Evolutionary conservation across 352 stramenopile genomes (phyloP), one percentile per base, ranked within the genome.

Genomic region (Salisapilia sapeloensis): DNA sequence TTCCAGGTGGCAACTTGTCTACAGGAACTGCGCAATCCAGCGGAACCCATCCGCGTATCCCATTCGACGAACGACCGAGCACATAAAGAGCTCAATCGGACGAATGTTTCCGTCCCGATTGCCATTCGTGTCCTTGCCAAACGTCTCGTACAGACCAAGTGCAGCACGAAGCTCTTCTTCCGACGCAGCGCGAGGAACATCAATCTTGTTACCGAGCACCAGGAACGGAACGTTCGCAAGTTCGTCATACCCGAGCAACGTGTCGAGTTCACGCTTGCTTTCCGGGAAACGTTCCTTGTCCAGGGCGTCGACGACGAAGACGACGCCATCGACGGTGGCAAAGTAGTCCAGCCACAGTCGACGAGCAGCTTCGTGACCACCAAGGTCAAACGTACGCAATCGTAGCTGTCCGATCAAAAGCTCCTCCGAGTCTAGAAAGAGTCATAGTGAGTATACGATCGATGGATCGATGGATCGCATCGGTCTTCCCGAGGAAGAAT

Each of bases 201-300:
- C 96, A 57, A 99, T 99, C 74, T 99, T 99, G 75, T 99, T 99
- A 50, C 96, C 96, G 8, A 99, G 77, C 45, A 99, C 90, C 5
- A 99, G 72, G 63, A 99, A 99, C 27, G 96, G 96, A 40, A 99
- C 93, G 56, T 97, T 96, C 24, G 81, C 72, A 37, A 99, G 70
- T 57, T 98, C 92, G 38, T 99, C 94, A 53, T 92, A 94, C 27
- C 84, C 92, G 32, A 99, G 71, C 26, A 99, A 51, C 33, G 79
- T 90, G 66, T 99, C 93, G 18, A 99, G 72, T 57, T 99, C 96
- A 26, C 93, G 87, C 70, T 98, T 99, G 2, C 94, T 96, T 61
- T 99, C 96, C 3, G 95, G 93, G 62, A 99, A 99, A 41, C 96
- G 81, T 39, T 97, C 93, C 34, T 93, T 76, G 59, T 99, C 96